Evolutionary conservation across 257 asterid species (phyloP).

Genomic region (Plantago ovata): DNA sequence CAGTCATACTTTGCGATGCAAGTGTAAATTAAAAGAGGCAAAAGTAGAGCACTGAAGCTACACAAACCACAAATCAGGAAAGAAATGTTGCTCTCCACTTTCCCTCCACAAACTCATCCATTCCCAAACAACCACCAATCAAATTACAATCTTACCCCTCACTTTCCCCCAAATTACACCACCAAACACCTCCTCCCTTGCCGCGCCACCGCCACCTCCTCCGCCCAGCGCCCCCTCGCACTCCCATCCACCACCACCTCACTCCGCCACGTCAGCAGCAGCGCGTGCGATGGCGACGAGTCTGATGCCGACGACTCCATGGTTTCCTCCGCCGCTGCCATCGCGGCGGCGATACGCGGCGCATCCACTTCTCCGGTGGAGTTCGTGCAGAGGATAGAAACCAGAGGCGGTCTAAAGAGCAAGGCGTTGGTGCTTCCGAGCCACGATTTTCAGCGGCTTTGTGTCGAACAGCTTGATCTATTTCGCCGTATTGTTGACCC

Average conservation of each 20-base stretch:
- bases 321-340: constrained; percentile 79
- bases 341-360: constrained; percentile 60
- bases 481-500: constrained; percentile 80
- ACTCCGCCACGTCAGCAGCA: constrained; percentile 53
- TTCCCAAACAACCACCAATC: constrained; percentile 18
- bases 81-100: constrained; percentile 51
- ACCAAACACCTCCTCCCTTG: constrained; percentile 24
- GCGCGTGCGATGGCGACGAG: constrained; percentile 33
- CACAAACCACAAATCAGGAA: neutral
- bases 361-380: constrained; percentile 94
- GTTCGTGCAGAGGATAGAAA: constrained; percentile 66
- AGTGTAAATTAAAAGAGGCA: too few relatives aligned
- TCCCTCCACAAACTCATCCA: constrained; percentile 49
- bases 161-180: constrained; percentile 19
- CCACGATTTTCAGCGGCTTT: constrained; percentile 76
- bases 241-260: constrained; percentile 38
- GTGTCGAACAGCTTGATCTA: constrained; percentile 80
- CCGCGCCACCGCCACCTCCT: constrained; percentile 40
- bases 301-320: constrained; percentile 25
- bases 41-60: too few relatives aligned
- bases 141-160: constrained; percentile 32
- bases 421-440: constrained; percentile 76
- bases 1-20: too few relatives aligned
- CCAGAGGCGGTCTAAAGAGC: constrained; percentile 27
- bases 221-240: constrained; percentile 42